A percentile compares a stretch with the other conserved stretches of the same genome.
These are phyloP conservation scores for Myotisia sp. DNA, from an alignment of 2,329 filamentous ascomycete genomes.

Conservation along the genomic window DNA sequence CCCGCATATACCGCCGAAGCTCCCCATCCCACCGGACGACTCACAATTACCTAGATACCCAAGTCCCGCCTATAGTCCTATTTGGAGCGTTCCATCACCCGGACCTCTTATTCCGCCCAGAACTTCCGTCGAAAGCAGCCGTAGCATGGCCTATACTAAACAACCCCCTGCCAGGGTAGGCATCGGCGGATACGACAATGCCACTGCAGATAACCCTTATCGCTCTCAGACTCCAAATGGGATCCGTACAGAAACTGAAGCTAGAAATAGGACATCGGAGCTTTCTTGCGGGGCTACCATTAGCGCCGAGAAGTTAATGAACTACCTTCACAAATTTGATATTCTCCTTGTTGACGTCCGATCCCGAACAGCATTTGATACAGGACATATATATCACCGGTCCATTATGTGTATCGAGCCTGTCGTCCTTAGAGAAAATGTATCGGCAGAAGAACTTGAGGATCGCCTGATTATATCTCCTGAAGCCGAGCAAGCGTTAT, in stretches of 20 bases:
- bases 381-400: slow-evolving; percentile 74
- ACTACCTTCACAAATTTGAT: slow-evolving; percentile 50
- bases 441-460: slow-evolving; percentile 49
- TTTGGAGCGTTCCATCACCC: slow-evolving; percentile 27
- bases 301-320: slow-evolving; percentile 53
- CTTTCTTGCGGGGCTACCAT: slow-evolving; percentile 47
- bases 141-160: slow-evolving; percentile 16
- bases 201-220: slow-evolving; percentile 30
- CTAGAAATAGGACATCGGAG: slow-evolving; percentile 32
- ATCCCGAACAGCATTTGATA: slow-evolving; percentile 63
- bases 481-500: slow-evolving; percentile 53
- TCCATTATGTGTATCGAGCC: slow-evolving; percentile 85
- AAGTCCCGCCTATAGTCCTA: slow-evolving; percentile 36
- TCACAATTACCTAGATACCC: slow-evolving; percentile 33
- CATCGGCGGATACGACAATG: slow-evolving; percentile 23
- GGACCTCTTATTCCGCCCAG: slow-evolving; percentile 26
- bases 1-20: slow-evolving; percentile 30
- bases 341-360: slow-evolving; percentile 80
- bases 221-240: slow-evolving; percentile 32
- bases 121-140: slow-evolving; percentile 28
- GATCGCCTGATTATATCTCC: slow-evolving; percentile 36
- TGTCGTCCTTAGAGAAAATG: slow-evolving; percentile 53
- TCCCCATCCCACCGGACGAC: slow-evolving; percentile 23
- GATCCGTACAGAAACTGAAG: slow-evolving; percentile 23
- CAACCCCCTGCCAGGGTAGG: slow-evolving; percentile 8